A percentile compares a stretch with the other conserved stretches of the same genome.
phyloP scores from a whole-genome alignment of 1,139 yeast genomes.

The Yamadazyma blattariae region DNA sequence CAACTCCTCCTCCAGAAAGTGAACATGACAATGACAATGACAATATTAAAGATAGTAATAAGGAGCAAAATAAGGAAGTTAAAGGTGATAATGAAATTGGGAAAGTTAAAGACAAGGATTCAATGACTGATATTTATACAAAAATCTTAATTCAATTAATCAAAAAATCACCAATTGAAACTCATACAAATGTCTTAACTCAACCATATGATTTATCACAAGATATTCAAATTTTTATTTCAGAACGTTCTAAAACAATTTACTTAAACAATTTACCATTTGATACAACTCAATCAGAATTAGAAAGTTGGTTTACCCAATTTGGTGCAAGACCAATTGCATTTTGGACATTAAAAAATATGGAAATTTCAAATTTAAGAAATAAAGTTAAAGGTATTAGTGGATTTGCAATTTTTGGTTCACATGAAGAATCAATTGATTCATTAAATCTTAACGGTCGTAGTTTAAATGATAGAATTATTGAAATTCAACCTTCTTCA shows the following conservation, averaged over 20 bases:
- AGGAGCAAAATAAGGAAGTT: background rate
- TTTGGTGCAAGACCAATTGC: constrained; percentile 85
- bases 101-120: background rate
- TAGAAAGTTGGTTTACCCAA: constrained; percentile 89
- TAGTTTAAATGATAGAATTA: constrained; percentile 64
- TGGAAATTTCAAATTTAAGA: constrained; percentile 28
- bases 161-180: constrained; percentile 53
- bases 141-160: constrained; percentile 50
- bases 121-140: constrained; percentile 22
- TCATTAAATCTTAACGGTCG: constrained; percentile 79
- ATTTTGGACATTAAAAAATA: constrained; percentile 77
- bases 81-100: background rate
- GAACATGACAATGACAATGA: constrained; percentile 1
- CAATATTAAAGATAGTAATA: no score
- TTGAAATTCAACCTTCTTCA: constrained; percentile 88
- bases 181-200: constrained; percentile 56
- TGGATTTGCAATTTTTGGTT: constrained; percentile 82
- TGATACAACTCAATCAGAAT: constrained; percentile 87
- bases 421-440: constrained; percentile 85
- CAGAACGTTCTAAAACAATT: constrained; percentile 75
- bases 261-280: constrained; percentile 74
- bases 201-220: constrained; percentile 73
- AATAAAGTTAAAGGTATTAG: constrained; percentile 35
- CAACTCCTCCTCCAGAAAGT: constrained; percentile 8
- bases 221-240: constrained; percentile 65